Base-by-base conservation (phyloP, 2,329 filamentous ascomycete species). In the Aspergillus felis region DNA sequence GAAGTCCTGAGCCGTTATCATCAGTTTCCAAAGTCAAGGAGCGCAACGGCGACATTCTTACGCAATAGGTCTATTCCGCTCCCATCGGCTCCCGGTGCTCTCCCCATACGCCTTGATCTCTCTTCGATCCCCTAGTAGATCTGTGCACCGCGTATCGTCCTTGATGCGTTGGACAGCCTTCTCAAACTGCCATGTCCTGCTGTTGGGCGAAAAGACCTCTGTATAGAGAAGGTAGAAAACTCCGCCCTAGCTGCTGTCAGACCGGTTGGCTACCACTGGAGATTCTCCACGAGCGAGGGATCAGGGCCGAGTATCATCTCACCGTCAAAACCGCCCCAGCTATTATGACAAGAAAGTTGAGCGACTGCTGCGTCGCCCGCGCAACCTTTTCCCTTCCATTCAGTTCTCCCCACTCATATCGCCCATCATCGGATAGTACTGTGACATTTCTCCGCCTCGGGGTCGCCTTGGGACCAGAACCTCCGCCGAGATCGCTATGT, bases 171-270 rank as follows among this genome's bases (percentile, higher is more conserved):
- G 84, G 50, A 95, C 89, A 0, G 91, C 90, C 61, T 89, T 87
- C 77, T 95, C 96, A 81, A 96, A 97, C 71, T 94, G 87, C 56
- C 87, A 84, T 17, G 89, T 93, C 75, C 91, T 92, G 79, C 90
- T 94, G 69, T 92, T 88, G 22, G 89, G 83, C 3, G 89, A 89
- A 73, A 96, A 91, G 48, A 96, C 89, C 61, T 96, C 91, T 3
- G 84, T 83, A 75, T 89, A 96, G 24, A 96, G 80, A 51, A 94
- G 81, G 66, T 90, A 91, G 55, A 82, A 82, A 9, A 97, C 88
- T n/a, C 86, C 87, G 60, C 86, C 86, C 89, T 92, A 64, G 22
- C 48, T 51, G 54, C 24, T 14, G 28, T 46, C 20, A 50, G 47
- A 17, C 46, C 27, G 48, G 9, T 10, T 46, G 35, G 27, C 4